Conservation (phyloP, 192 early-diverging fungal genomes). For the Coemansia nantahalensis region DNA sequence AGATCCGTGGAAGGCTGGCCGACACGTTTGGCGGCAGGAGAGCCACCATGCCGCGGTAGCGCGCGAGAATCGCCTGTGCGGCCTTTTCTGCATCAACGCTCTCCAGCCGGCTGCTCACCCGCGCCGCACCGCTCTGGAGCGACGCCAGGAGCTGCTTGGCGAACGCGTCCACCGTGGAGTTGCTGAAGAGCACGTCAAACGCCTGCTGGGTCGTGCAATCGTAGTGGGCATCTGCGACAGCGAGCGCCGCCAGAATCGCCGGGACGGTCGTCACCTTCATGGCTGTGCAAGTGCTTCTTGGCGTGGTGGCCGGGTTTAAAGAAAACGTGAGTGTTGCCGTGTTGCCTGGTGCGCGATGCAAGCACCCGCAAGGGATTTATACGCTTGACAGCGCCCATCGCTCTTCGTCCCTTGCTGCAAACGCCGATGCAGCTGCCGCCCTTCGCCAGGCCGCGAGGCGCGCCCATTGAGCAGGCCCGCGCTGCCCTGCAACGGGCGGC, state of each 20-base stretch:
- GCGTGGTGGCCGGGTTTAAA: too few species aligned
- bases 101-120: constrained; percentile 6
- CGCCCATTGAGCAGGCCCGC: too few species aligned
- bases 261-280: constrained; percentile 18
- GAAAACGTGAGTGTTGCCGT: too few species aligned
- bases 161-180: constrained; percentile 15
- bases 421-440: too few species aligned
- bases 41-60: constrained; percentile 15
- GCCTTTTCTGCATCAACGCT: constrained; percentile 9
- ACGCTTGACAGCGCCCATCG: too few species aligned
- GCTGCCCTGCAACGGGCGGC: too few species aligned
- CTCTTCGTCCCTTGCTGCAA: too few species aligned
- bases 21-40: constrained; percentile 17
- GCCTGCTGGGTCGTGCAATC: constrained; percentile 34
- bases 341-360: too few species aligned
- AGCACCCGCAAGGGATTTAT: too few species aligned
- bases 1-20: constrained; percentile 10
- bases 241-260: constrained; percentile 2
- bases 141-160: constrained; percentile 18
- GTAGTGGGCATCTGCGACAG: constrained; percentile 16
- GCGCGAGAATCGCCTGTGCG: constrained; percentile 13
- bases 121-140: constrained; percentile 11
- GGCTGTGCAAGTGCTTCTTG: too few species aligned
- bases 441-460: too few species aligned
- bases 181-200: constrained; percentile 27